phyloP scores from a whole-genome alignment of 176 grass and related monocot genomes.

The Oryza glumipatula region DNA sequence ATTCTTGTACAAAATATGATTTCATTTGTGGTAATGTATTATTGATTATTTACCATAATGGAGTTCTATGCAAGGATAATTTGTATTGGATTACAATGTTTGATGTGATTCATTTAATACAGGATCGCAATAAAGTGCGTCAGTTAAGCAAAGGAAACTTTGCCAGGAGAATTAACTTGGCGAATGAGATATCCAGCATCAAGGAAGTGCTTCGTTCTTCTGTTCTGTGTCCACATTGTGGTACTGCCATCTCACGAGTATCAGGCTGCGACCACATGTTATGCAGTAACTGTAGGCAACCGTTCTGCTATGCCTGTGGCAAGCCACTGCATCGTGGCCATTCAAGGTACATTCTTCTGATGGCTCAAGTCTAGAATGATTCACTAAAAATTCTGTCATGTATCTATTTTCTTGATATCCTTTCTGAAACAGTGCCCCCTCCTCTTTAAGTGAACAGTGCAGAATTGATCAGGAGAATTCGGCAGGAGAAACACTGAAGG shows the following conservation, averaged over 20 bases:
- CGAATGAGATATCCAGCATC: conserved; percentile 46
- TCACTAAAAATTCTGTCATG: too few species aligned
- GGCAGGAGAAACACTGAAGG: not conserved
- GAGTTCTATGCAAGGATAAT: not conserved
- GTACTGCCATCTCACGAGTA: conserved; percentile 46
- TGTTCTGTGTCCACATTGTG: conserved; percentile 51
- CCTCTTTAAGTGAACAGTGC: conserved; percentile 44
- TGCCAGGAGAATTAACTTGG: conserved; percentile 25
- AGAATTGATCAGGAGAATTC: conserved; percentile 6
- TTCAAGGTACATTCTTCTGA: conserved; percentile 27
- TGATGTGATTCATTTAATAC: not conserved
- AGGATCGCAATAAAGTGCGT: conserved; percentile 36
- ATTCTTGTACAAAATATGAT: not conserved
- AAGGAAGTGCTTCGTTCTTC: conserved; percentile 53
- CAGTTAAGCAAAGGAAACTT: conserved; percentile 17
- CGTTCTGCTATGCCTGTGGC: conserved; percentile 63
- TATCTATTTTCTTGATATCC: not conserved
- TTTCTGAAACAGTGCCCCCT: conserved; percentile 6
- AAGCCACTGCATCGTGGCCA: conserved; percentile 38
- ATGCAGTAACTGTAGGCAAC: conserved; percentile 41
- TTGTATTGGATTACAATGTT: not conserved
- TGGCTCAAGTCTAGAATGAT: not conserved
- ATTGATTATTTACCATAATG: not conserved
- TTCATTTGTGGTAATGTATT: not conserved
- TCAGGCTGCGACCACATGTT: conserved; percentile 61